Percentiles rank a stretch among this genome's conserved stretches.
phyloP scores from a whole-genome alignment of 805 yeast species.

The Schwanniomyces polymorphus region DNA sequence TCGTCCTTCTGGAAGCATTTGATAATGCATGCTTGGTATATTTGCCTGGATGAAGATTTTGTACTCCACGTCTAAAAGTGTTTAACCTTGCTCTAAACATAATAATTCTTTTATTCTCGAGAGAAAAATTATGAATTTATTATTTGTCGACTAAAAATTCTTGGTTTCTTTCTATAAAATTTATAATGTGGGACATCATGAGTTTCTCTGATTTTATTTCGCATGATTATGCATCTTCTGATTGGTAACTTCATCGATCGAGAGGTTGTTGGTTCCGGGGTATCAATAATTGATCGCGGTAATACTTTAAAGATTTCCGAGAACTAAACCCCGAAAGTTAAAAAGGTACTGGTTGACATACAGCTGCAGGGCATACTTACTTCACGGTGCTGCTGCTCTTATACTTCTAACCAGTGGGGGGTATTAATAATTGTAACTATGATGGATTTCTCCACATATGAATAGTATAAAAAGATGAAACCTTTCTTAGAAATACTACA shows the following conservation, averaged over 20 bases:
- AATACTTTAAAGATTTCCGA: not conserved
- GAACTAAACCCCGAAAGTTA: not conserved
- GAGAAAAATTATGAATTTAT: not conserved
- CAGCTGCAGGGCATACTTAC: not conserved
- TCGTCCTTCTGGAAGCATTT: not conserved
- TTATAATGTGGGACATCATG: too few species aligned
- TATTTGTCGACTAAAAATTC: not conserved
- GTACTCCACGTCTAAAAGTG: not conserved
- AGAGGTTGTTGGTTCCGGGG: not conserved
- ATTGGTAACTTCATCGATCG: not conserved
- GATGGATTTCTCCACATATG: not conserved
- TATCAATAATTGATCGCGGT: not conserved
- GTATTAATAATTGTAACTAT: too few species aligned
- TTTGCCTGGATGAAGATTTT: not conserved
- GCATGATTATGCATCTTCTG: not conserved
- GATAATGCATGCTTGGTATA: not conserved
- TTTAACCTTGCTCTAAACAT: not conserved
- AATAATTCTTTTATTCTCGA: not conserved
- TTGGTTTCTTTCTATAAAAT: too few species aligned
- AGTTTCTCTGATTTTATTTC: too few species aligned
- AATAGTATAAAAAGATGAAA: not conserved
- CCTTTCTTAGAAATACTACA: not conserved
- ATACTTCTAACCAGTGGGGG: not conserved
- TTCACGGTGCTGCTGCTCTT: not conserved
- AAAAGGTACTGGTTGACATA: not conserved